Conservation (phyloP, 306 rosid genomes). For the Clitoria ternatea region DNA sequence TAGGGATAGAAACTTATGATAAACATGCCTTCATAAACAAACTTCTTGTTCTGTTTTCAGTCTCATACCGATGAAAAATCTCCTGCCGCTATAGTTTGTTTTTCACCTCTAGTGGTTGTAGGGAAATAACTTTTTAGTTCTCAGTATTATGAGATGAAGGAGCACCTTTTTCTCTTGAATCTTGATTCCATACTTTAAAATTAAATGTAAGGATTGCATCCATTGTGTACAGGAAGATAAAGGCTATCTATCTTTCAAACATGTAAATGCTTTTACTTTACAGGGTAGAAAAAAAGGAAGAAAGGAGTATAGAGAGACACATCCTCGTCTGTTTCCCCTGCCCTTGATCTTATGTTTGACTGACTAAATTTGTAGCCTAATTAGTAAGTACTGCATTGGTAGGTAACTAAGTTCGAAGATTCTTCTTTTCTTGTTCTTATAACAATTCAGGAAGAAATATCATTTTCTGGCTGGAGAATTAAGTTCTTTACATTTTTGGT, state of each 20-base stretch:
- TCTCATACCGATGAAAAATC: neutral
- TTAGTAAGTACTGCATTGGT: neutral
- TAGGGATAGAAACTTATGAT: neutral
- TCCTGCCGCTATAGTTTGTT: neutral
- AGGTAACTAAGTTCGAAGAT: neutral
- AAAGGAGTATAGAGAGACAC: neutral
- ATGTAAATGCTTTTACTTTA: neutral
- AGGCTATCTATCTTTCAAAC: neutral
- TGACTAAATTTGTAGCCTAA: neutral
- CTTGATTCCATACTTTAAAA: neutral
- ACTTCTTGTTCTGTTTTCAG: neutral
- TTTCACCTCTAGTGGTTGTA: slow-evolving; percentile 13
- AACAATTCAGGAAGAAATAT: neutral
- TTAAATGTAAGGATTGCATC: neutral
- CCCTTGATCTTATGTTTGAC: neutral
- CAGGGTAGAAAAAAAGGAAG: neutral
- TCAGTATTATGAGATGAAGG: neutral
- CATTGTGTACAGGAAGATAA: slow-evolving; percentile 12
- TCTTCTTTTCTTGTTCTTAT: neutral
- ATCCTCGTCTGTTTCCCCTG: neutral
- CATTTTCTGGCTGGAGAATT: neutral
- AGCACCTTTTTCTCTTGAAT: neutral
- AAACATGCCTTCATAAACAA: neutral
- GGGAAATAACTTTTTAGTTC: neutral
- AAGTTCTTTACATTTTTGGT: slow-evolving; percentile 1